These are phyloP conservation scores for Scleroderma bovista DNA, from an alignment of 768 basidiomycete genomes.

Conservation along the genomic window DNA sequence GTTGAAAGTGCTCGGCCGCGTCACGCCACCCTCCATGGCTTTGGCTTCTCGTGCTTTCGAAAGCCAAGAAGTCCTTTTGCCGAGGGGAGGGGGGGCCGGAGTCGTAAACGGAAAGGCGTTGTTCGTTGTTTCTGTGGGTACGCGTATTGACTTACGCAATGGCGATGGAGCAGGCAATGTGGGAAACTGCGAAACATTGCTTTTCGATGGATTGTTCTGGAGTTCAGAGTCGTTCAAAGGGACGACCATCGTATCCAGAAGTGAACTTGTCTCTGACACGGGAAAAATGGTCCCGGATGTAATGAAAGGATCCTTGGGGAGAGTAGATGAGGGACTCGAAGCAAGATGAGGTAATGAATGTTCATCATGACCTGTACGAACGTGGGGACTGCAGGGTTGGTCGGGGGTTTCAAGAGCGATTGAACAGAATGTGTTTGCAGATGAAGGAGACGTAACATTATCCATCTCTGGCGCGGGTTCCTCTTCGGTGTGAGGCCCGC, in stretches of 20 bases:
- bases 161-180: slow-evolving; percentile 65
- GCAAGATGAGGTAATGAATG: slow-evolving; percentile 14
- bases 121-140: slow-evolving; percentile 39
- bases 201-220: slow-evolving; percentile 31
- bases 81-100: slow-evolving; percentile 25
- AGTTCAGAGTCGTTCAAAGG: slow-evolving; percentile 33
- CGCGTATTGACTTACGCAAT: slow-evolving; percentile 60
- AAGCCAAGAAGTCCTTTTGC: slow-evolving; percentile 77
- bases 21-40: slow-evolving; percentile 47
- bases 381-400: slow-evolving; percentile 1
- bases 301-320: slow-evolving; percentile 16
- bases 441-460: slow-evolving; percentile 20
- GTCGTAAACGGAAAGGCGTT: slow-evolving; percentile 34
- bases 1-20: slow-evolving; percentile 23
- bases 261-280: slow-evolving; percentile 5
- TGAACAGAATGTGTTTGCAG: slow-evolving; percentile 33
- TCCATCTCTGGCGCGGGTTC: slow-evolving; percentile 12
- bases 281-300: slow-evolving; percentile 16
- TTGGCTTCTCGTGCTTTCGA: slow-evolving; percentile 72
- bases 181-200: slow-evolving; percentile 45
- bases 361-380: slow-evolving; percentile 7
- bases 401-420: slow-evolving; percentile 35
- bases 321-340: neutral
- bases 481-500: slow-evolving; percentile 5
- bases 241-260: slow-evolving; percentile 21